A percentile compares a stretch with the other conserved stretches of the same genome.
phyloP scores from a whole-genome alignment of 2,329 filamentous ascomycete species.

The Calonectria crousiana region DNA sequence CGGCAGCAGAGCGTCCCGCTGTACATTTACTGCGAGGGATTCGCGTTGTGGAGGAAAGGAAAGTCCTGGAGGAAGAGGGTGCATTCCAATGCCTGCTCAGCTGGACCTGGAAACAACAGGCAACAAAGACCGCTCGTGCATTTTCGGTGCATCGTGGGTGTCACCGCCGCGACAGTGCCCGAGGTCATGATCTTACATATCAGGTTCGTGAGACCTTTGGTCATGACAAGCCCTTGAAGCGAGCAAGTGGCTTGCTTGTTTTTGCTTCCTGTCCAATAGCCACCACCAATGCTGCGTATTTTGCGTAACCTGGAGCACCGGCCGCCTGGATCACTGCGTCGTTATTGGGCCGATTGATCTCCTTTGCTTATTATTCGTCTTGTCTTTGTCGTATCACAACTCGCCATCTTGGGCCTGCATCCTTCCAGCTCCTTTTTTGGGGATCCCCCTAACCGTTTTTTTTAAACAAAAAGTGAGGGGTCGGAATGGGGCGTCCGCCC shows the following conservation, averaged over 20 bases:
- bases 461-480: background rate
- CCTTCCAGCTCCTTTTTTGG: background rate
- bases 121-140: background rate
- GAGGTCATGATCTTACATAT: background rate
- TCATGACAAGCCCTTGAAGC: background rate
- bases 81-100: background rate
- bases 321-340: background rate
- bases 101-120: background rate
- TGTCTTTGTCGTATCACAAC: background rate
- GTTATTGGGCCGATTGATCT: background rate
- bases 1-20: background rate
- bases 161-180: background rate
- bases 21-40: background rate
- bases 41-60: background rate
- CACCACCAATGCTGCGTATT: background rate
- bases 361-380: constrained; percentile 6
- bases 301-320: background rate
- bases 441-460: no score
- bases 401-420: background rate
- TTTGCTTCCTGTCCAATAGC: background rate
- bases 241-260: background rate
- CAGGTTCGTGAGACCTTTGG: background rate
- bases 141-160: background rate
- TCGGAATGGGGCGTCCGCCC: background rate
- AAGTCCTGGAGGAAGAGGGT: background rate